Conservation (phyloP, 345 rosid genomes). For the Murraya koenigii region DNA sequence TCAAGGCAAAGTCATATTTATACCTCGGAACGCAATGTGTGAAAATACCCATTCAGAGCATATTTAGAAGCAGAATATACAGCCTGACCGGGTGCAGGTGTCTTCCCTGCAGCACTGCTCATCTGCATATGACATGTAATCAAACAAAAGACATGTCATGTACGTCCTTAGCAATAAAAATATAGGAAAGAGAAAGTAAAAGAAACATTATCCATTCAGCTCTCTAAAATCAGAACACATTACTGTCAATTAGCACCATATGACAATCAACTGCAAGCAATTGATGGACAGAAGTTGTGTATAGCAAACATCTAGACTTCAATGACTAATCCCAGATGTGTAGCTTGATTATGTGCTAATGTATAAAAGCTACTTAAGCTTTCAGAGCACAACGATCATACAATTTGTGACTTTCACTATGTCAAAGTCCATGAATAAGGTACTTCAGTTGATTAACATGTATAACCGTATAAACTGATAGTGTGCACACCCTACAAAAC, state of each 20-base stretch:
- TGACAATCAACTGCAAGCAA: conserved; percentile 1
- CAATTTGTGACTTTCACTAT: background rate
- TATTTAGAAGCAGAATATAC: conserved; percentile 89
- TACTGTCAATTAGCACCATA: background rate
- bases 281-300: background rate
- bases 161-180: background rate
- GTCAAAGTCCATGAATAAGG: conserved; percentile 4
- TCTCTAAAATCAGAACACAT: background rate
- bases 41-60: conserved; percentile 92
- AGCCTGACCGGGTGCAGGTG: conserved; percentile 94
- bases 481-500: background rate
- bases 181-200: background rate
- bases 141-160: background rate
- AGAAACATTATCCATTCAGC: conserved; percentile 3
- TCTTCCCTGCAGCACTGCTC: conserved; percentile 98
- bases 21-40: conserved; percentile 90
- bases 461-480: background rate
- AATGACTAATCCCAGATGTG: background rate
- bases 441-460: background rate
- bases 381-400: background rate
- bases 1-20: background rate
- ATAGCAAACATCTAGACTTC: background rate
- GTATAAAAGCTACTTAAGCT: background rate
- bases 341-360: background rate
- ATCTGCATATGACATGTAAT: conserved; percentile 42